Evolutionary conservation across 2,329 filamentous ascomycete genomes (phyloP), one percentile per base, ranked within the genome.

Genomic region (Trichophyton equinum): DNA sequence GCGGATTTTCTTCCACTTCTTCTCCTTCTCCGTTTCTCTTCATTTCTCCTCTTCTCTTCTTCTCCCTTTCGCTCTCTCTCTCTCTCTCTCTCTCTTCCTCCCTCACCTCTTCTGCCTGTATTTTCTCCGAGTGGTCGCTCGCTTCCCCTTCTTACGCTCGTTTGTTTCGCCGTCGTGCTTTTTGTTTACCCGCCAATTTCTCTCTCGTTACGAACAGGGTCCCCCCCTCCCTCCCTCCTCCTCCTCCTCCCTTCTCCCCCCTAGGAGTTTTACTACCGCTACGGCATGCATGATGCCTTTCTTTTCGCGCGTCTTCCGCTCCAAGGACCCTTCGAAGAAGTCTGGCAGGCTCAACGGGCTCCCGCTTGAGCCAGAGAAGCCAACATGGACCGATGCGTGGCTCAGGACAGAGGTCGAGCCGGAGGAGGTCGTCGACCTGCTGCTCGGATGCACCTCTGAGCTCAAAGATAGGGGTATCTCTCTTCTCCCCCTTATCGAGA

Each of bases 401-500:
- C 81, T 85, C 64, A 87, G 92, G 70, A 88, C 82, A 60, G 83
- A 85, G 55, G 86, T 99, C 66, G 86, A 89, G 59, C 88, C 91
- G 4, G 90, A 96, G 66, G 94, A 99, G 76, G 85, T 99, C 56
- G 86, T 91, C 69, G 91, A 96, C 71, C 78, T 99, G 64, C 79
- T 97, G 58, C 83, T 85, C 71, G 84, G 85, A 66, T 96, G 91
- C 77, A 95, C 91, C 9, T 81, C 85, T 61, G 94, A 99, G 77
- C 83, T 99, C 74, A 99, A 97, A 78, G 87, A 88, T 63, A 84
- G 91, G 88, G 92, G 92, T 96, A 84, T 68, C 83, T 13, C 11
- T 13, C 9, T 2, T 3, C 33, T 13, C 33, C 27, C 6, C 2
- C 6, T 7, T 30, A 30, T 30, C 5, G 7, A 7, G 27, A 30